phyloP scores from a whole-genome alignment of 2,329 filamentous ascomycete genomes.

The Hirsutella thompsonii region DNA sequence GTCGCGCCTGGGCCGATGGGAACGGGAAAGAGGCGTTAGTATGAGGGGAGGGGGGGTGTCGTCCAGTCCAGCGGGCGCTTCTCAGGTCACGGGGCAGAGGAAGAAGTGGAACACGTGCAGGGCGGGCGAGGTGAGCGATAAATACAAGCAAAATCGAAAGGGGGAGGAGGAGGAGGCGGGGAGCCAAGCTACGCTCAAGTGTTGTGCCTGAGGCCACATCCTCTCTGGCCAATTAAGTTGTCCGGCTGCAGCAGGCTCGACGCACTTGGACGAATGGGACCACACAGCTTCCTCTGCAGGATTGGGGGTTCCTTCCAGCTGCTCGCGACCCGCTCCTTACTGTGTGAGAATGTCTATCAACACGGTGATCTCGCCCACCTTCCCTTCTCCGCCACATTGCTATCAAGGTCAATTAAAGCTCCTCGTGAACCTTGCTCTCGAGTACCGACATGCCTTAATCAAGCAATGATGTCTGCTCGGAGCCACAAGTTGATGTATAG shows the following conservation, averaged over 20 bases:
- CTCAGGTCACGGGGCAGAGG: conserved; percentile 7
- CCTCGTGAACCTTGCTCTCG: too few species aligned
- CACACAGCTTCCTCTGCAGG: background rate
- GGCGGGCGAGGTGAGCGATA: conserved; percentile 2
- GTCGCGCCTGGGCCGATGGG: background rate
- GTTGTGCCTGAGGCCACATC: background rate
- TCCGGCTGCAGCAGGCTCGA: background rate
- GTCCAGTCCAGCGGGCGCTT: background rate
- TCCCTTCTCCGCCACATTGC: too few species aligned
- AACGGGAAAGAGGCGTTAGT: background rate
- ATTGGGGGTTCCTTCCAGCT: background rate
- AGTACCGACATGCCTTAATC: too few species aligned
- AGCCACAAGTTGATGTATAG: too few species aligned
- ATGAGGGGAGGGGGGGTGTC: background rate
- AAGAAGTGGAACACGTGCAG: conserved; percentile 9
- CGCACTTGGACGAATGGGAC: background rate
- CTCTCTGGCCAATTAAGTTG: conserved; percentile 3
- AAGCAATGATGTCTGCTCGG: too few species aligned
- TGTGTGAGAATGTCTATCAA: too few species aligned
- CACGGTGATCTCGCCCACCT: too few species aligned
- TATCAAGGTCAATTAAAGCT: too few species aligned
- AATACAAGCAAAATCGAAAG: background rate
- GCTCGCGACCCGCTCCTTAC: too few species aligned
- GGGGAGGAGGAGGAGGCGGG: conserved; percentile 3
- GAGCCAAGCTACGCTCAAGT: background rate